Evolutionary conservation across 1,139 yeast species (phyloP), one percentile per base, ranked within the genome.

Genomic region (Kodamaea anthophila): DNA sequence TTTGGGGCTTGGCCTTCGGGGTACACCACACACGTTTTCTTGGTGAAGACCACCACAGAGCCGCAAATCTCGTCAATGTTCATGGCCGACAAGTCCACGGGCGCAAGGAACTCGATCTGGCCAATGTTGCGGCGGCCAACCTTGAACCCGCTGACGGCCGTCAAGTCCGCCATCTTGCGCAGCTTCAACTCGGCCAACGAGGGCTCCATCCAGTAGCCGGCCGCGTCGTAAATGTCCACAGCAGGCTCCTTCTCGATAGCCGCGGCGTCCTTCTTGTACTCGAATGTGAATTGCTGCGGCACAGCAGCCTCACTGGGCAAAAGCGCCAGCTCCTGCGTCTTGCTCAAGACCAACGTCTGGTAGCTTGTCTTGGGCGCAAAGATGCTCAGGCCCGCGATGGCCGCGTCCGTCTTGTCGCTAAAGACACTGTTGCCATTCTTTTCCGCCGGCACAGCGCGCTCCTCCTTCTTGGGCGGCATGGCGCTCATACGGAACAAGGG

Each of bases 161-260:
- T 74, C 29, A 87, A 67, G 38, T 84, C 81, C 8, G 74, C 58
- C 27, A 83, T 60, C 0, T 86, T 53, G 66, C 72, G 66, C 24
- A 67, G 58, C 35, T 73, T 67, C 35, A 91, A 61, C 32, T 77
- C 77, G 5, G 76, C 69, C 27, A 80, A 48, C 4, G 87, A 63
- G 13, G 98, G 98, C 2, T 84, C 73, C 29, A 80, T 79, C 87
- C 94, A 91, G 55, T 88, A 93, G 2, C 91, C 95, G 28, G 81
- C 74, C 13, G 54, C 65, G 31, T 64, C 65, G 18, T 75, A 80
- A 27, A 68, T 68, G 10, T 21, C 21, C 7, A 22, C 22, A 11
- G 16, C 23, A 6, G 13, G 12, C 16, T 25, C 34, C 5, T 11
- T 26, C 18, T 16, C 32, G 5, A 24, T 26, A 24, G 26, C 24